Conservation (phyloP, 2,329 filamentous ascomycete species). For the Pestalotiopsis sp. region DNA sequence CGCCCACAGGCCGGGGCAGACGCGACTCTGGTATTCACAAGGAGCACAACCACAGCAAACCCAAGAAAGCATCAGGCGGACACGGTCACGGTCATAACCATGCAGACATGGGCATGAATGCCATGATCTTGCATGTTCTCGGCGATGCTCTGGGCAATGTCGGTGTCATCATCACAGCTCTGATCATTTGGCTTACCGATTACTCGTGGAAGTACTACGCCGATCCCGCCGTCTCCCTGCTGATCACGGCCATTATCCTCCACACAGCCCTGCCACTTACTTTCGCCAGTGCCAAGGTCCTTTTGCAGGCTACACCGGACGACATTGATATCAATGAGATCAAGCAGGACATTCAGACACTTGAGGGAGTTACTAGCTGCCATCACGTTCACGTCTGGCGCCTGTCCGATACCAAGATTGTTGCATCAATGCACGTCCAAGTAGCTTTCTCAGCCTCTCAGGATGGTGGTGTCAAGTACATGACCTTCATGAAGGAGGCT, state of each 20-base stretch:
- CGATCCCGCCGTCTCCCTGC: constrained; percentile 87
- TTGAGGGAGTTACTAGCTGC: constrained; percentile 85
- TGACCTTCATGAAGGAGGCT: constrained; percentile 83
- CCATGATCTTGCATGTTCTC: constrained; percentile 75
- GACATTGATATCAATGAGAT: constrained; percentile 89
- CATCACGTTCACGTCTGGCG: constrained; percentile 99
- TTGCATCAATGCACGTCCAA: constrained; percentile 92
- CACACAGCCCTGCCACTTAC: constrained; percentile 78
- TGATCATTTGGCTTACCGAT: constrained; percentile 89
- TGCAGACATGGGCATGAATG: constrained; percentile 93
- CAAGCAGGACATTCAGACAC: constrained; percentile 82
- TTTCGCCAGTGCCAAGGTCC: constrained; percentile 79
- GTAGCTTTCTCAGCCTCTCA: constrained; percentile 88
- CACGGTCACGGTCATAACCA: constrained; percentile 74
- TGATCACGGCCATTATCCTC: constrained; percentile 84
- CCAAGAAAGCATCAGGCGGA: constrained; percentile 49
- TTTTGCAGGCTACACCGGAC: constrained; percentile 91
- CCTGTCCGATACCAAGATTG: constrained; percentile 89
- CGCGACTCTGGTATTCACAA: constrained; percentile 63
- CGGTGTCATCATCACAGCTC: constrained; percentile 79
- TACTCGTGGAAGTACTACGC: constrained; percentile 84
- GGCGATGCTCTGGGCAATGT: constrained; percentile 86
- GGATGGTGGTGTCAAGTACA: constrained; percentile 79
- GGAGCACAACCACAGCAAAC: constrained; percentile 80
- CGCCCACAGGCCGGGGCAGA: constrained; percentile 33